Base-by-base conservation (phyloP, 148 eudicot species). In the Drosera capensis region DNA sequence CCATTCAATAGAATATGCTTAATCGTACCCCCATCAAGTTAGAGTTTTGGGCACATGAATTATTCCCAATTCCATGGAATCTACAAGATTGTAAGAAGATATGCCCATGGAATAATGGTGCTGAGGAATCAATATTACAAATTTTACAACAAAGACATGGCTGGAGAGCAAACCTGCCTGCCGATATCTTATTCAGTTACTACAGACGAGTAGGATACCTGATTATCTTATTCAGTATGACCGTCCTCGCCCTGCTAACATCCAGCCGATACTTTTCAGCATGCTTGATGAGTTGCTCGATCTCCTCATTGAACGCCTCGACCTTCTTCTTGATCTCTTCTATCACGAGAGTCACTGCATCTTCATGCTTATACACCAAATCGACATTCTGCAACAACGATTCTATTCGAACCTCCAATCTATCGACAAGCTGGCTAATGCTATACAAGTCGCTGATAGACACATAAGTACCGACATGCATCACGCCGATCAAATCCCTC, bases 201-300 rank as follows among this genome's bases (percentile, higher is more conserved):
- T 28, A 28, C 43, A n/a, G 0, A 0, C 7, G 0, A 14, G 23
- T 19, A 9, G 49, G 49, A 45, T 23, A 14, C 19, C 49, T 54
- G 22, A 44, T 59, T 16, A 65, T 49, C 29, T 56, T 48, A 16
- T 39, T 60, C 56, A 65, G 44, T 23, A 65, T 59, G 20, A 65
- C 70, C 25, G 56, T 54, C 54, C 70, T 54, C 0, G 65, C 70
- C 45, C 44, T 63, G 8, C 57, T 59, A 24, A 65, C 59, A 20
- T 59, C 65, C 28, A 56, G 42, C 18, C 65, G 54, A 41, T 45
- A 65, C 40, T 36, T 48, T 7, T 19, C 60, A 38, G 65, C 56
- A 28, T 48, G 65, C 2, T 26, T 47, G 28, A 47, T 46, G 9
- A 65, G 25, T 12, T 22, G 31, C 19, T 65, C 71, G 23, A 66